Evolutionary conservation across 495 filamentous ascomycete species (phyloP).

Genomic region (Penicillium arizonense): DNA sequence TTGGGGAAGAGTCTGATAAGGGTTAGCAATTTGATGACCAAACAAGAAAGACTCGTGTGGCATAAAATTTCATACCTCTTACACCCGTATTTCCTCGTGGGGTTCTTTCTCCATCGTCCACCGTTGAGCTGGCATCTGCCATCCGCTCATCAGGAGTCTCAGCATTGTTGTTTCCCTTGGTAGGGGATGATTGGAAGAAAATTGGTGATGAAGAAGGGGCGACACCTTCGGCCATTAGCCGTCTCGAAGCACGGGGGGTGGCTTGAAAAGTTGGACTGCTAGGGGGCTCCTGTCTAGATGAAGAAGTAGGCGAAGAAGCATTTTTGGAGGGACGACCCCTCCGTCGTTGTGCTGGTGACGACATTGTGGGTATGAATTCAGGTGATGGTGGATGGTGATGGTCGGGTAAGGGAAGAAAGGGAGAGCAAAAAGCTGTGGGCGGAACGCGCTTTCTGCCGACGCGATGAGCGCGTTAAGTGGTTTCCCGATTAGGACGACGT

Average conservation of each 20-base stretch:
- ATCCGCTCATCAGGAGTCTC: constrained; percentile 53
- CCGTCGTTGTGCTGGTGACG: constrained; percentile 45
- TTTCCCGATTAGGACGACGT: constrained; percentile 33
- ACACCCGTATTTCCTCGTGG: constrained; percentile 66
- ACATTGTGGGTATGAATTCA: constrained; percentile 34
- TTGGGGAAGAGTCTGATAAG: constrained; percentile 77
- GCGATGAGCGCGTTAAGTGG: constrained; percentile 42
- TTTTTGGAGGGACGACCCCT: constrained; percentile 44
- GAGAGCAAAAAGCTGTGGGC: constrained; percentile 21
- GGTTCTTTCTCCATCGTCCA: constrained; percentile 65
- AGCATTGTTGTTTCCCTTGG: constrained; percentile 51
- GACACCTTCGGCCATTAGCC: constrained; percentile 35
- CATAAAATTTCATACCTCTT: constrained; percentile 55
- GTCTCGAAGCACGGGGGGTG: constrained; percentile 47
- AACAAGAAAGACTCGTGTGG: neutral
- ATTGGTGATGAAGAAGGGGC: constrained; percentile 73
- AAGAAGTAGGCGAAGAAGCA: constrained; percentile 41
- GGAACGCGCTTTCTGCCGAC: constrained; percentile 29
- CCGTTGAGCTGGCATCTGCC: constrained; percentile 58
- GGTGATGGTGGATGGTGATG: constrained; percentile 8
- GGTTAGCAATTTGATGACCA: constrained; percentile 2
- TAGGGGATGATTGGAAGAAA: constrained; percentile 78
- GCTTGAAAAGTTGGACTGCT: constrained; percentile 41
- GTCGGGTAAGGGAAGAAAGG: constrained; percentile 20
- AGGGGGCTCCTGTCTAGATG: constrained; percentile 37